Conservation (phyloP, 768 basidiomycete species). For the Tubosaeta sp. region DNA sequence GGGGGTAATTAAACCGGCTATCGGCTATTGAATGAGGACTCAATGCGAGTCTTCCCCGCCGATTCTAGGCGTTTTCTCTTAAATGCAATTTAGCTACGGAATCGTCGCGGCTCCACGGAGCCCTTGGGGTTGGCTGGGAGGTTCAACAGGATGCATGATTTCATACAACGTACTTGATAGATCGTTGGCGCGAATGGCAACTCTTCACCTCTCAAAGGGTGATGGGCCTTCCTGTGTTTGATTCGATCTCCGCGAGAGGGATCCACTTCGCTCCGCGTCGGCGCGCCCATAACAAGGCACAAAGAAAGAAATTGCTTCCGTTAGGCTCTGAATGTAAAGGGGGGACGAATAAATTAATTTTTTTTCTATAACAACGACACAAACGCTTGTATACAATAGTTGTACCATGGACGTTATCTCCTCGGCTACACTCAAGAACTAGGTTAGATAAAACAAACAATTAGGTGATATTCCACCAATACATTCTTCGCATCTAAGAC, state of each 20-base stretch:
- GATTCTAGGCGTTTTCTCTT: neutral
- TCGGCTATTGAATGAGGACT: neutral
- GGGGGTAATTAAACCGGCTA: neutral
- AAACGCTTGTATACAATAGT: slow-evolving; percentile 14
- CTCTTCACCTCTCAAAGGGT: neutral
- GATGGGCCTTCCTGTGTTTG: slow-evolving; percentile 5
- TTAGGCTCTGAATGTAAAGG: slow-evolving; percentile 20
- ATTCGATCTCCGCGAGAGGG: slow-evolving; percentile 31
- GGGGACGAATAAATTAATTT: slow-evolving; percentile 7
- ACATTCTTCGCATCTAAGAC: slow-evolving; percentile 8
- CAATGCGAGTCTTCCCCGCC: neutral
- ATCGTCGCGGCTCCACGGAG: slow-evolving; percentile 19
- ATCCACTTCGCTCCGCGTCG: slow-evolving; percentile 6
- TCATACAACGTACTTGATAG: slow-evolving; percentile 5
- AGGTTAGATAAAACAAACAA: slow-evolving; percentile 19
- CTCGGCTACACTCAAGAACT: slow-evolving; percentile 29
- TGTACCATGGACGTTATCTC: slow-evolving; percentile 12
- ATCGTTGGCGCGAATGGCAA: neutral
- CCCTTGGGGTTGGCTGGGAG: slow-evolving; percentile 18
- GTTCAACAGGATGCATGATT: neutral
- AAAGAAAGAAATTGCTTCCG: slow-evolving; percentile 24
- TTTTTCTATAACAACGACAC: slow-evolving; percentile 3
- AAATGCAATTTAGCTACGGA: neutral
- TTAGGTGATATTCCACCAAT: slow-evolving; percentile 18
- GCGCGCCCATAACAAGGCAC: slow-evolving; percentile 10